Base-by-base conservation (phyloP, 2,329 filamentous ascomycete genomes). In the Periconia macrospinosa region DNA sequence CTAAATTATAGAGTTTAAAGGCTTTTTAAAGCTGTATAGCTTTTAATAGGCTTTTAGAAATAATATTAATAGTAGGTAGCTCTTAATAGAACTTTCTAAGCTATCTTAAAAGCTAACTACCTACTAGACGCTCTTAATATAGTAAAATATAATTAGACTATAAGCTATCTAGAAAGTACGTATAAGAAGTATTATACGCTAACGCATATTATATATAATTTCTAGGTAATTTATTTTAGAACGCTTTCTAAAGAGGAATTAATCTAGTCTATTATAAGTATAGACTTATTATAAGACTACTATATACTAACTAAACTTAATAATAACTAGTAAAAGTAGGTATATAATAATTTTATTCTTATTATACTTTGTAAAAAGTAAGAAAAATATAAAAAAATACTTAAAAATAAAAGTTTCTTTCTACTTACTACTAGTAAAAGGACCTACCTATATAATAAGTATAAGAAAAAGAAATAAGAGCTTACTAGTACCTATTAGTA, bases 251-350 rank as follows among this genome's bases (percentile, higher is more conserved):
- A 27, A 27, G 23, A 27, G 8, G 23, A 48, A 37, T 46, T 60
- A n/a, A 50, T 60, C 50, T 37, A 43, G 45, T 57, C 55, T 35
- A 49, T 60, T 49, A 55, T 49, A 41, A 53, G 57, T 18, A 60
- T 60, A 44, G 57, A 52, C 50, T 23, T 60, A 45, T 50, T 41
- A 52, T 49, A 45, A 43, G 52, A 58, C 35, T 41, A 45, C 47
- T 47, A 50, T 15, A 50, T 54, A 41, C 57, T 54, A 18, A 53
- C 43, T 23, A 48, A 57, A 27, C 23, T 27, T 27, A 27, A 27
- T 27, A 27, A 27, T 27, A 27, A 27, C 23, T 27, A 27, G 23
- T 35, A 57, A 48, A 45, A 52, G 18, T 40, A 57, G 45, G 43
- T 59, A 49, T 47, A 43, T 33, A 54, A 59, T 40, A 23, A 59